phyloP scores from a whole-genome alignment of 805 yeast species.

The Pichia nakasei region DNA sequence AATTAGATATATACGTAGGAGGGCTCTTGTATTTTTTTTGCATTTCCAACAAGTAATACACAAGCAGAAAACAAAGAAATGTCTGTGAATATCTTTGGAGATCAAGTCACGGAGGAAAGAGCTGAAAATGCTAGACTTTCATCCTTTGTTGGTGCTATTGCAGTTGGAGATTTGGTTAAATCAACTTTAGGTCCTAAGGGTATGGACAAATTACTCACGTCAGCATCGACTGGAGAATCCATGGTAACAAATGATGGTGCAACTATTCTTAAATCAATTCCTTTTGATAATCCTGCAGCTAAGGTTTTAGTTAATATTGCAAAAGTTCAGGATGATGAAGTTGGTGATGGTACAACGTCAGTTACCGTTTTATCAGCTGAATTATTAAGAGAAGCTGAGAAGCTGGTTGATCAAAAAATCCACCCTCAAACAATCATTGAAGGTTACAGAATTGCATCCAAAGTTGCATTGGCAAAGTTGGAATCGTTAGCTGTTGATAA shows the following conservation, averaged over 20 bases:
- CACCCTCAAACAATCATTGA: constrained; percentile 98
- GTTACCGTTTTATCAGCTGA: constrained; percentile 91
- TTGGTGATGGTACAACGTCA: constrained; percentile 97
- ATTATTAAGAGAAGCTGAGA: constrained; percentile 88
- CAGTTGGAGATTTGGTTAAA: constrained; percentile 95
- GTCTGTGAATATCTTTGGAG: constrained; percentile 94
- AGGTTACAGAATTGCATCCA: constrained; percentile 85
- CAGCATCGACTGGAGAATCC: constrained; percentile 70
- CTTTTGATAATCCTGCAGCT: constrained; percentile 96
- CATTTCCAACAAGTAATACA: too few relatives aligned
- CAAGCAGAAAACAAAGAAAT: constrained; percentile 9
- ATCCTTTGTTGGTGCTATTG: constrained; percentile 97
- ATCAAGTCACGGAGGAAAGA: constrained; percentile 94
- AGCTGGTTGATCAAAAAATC: constrained; percentile 81
- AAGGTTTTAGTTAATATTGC: constrained; percentile 90
- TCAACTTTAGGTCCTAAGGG: constrained; percentile 96
- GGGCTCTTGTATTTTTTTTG: too few relatives aligned
- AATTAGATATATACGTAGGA: too few relatives aligned
- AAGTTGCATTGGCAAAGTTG: constrained; percentile 77
- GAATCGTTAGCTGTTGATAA: constrained; percentile 70
- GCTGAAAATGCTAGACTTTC: constrained; percentile 97
- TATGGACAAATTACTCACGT: constrained; percentile 91
- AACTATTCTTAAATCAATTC: constrained; percentile 86
- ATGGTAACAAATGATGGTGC: constrained; percentile 98
- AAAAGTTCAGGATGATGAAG: constrained; percentile 95